These are phyloP conservation scores for Cercospora citrullina DNA, from an alignment of 2,329 filamentous ascomycete genomes.

Conservation along the genomic window DNA sequence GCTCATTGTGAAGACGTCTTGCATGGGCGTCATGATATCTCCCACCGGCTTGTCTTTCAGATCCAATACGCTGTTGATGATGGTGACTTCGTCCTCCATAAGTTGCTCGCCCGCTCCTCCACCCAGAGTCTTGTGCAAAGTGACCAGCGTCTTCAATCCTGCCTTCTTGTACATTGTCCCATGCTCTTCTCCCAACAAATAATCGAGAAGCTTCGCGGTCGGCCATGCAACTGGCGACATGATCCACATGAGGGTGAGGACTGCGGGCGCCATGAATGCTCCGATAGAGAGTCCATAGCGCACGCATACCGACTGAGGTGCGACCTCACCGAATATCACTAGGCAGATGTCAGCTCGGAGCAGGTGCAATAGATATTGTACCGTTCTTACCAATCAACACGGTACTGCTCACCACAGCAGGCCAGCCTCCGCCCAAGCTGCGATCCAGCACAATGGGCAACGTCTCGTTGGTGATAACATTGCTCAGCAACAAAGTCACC, in stretches of 20 bases:
- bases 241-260: slow-evolving; percentile 86
- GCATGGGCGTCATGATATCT: slow-evolving; percentile 98
- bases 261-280: slow-evolving; percentile 86
- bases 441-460: slow-evolving; percentile 92
- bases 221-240: slow-evolving; percentile 90
- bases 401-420: slow-evolving; percentile 89
- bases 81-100: slow-evolving; percentile 97
- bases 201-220: slow-evolving; percentile 92
- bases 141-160: slow-evolving; percentile 92
- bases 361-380: not conserved
- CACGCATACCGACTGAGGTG: slow-evolving; percentile 94
- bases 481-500: slow-evolving; percentile 88
- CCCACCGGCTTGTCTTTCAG: slow-evolving; percentile 94
- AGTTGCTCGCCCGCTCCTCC: slow-evolving; percentile 79
- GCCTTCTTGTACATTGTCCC: slow-evolving; percentile 98
- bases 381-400: slow-evolving; percentile 76
- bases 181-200: slow-evolving; percentile 88
- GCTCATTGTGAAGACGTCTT: slow-evolving; percentile 95
- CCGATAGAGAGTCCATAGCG: slow-evolving; percentile 94
- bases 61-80: slow-evolving; percentile 94
- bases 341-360: slow-evolving; percentile 11
- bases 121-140: slow-evolving; percentile 87
- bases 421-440: slow-evolving; percentile 90
- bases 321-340: slow-evolving; percentile 98
- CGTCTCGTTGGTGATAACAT: slow-evolving; percentile 97